These are phyloP conservation scores for Elsinoe ampelina DNA, from an alignment of 2,329 filamentous ascomycete species.

Conservation along the genomic window DNA sequence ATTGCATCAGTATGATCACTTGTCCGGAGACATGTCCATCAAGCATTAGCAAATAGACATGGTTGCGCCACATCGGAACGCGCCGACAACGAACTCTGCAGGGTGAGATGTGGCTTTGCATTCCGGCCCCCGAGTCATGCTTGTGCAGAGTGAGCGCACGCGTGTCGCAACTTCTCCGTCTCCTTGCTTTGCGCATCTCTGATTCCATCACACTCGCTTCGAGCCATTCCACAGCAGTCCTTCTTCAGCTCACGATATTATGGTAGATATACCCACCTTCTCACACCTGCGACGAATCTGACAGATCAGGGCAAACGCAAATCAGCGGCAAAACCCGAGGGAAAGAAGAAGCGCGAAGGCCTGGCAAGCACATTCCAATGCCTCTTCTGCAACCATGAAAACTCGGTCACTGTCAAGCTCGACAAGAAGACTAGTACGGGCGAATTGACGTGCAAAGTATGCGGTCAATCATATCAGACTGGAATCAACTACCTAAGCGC, in stretches of 20 bases:
- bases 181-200: not conserved
- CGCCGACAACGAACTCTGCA: not conserved
- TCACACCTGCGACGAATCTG: not conserved
- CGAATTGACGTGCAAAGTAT: constrained; percentile 80
- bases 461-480: constrained; percentile 87
- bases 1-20: not conserved
- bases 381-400: constrained; percentile 97
- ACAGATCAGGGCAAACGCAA: constrained; percentile 72
- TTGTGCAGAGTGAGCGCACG: not conserved
- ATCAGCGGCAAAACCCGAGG: constrained; percentile 70
- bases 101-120: not conserved
- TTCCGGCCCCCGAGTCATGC: not conserved
- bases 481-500: constrained; percentile 87
- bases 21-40: not conserved
- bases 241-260: not conserved
- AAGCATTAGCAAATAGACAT: constrained; percentile 8
- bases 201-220: not conserved
- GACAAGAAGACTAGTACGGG: constrained; percentile 89
- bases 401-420: constrained; percentile 79
- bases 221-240: not conserved
- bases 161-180: not conserved
- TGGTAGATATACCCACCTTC: not conserved
- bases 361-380: constrained; percentile 84
- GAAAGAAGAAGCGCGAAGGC: constrained; percentile 66
- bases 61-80: constrained; percentile 4